A percentile compares a stretch with the other conserved stretches of the same genome.
Evolutionary conservation across 345 rosid species (phyloP).

Genomic region (Salix brachista): DNA sequence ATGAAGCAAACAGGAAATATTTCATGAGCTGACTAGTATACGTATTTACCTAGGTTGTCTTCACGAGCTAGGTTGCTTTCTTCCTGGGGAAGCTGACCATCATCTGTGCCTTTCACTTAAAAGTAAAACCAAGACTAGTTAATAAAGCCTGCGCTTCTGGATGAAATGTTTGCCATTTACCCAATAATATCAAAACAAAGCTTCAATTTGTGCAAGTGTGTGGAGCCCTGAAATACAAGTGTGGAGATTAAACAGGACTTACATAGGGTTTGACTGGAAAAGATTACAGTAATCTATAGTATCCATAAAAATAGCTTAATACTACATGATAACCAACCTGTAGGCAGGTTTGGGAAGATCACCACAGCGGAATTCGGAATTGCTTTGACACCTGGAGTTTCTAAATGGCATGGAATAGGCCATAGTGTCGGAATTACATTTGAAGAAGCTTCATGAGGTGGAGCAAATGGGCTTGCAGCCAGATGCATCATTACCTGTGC

Average conservation of each 20-base stretch:
- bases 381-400: conserved; percentile 19
- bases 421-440: conserved; percentile 19
- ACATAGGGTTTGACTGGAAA: background rate
- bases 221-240: background rate
- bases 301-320: background rate
- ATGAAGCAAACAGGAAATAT: background rate
- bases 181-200: background rate
- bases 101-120: conserved; percentile 20
- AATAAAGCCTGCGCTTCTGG: background rate
- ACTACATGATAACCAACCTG: conserved; percentile 22
- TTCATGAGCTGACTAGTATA: background rate
- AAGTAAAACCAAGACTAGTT: conserved; percentile 9
- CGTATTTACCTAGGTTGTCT: conserved; percentile 24
- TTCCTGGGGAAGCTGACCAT: conserved; percentile 13
- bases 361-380: conserved; percentile 14
- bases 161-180: background rate
- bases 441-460: conserved; percentile 20
- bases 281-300: background rate
- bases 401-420: conserved; percentile 27
- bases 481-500: conserved; percentile 39
- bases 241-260: background rate
- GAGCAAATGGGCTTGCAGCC: conserved; percentile 29
- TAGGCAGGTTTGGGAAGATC: conserved; percentile 18
- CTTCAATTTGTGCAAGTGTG: background rate
- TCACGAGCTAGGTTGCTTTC: conserved; percentile 20